Evolutionary conservation across 2,329 filamentous ascomycete species (phyloP).

Genomic region (Paraphoma chrysanthemicola): DNA sequence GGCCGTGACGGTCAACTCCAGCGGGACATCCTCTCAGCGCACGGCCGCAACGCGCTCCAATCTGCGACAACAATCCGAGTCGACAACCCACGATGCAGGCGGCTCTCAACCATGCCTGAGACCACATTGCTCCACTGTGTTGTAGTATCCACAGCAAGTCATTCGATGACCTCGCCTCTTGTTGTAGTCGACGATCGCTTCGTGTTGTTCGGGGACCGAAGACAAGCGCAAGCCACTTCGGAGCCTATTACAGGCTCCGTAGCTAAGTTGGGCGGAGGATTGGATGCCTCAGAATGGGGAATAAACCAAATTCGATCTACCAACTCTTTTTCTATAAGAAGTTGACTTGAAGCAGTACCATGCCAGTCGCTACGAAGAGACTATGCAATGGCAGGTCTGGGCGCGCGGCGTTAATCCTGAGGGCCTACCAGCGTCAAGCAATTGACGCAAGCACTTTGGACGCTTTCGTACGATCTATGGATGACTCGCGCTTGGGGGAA

Average conservation of each 20-base stretch:
- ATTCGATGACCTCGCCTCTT: neutral
- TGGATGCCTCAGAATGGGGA: neutral
- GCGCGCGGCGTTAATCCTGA: too few relatives aligned
- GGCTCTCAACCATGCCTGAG: neutral
- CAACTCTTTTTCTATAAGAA: neutral
- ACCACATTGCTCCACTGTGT: neutral
- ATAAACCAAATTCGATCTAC: neutral
- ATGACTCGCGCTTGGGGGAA: neutral
- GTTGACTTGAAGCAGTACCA: too few relatives aligned
- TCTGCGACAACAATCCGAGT: neutral
- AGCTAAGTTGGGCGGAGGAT: neutral
- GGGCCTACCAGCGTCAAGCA: too few relatives aligned
- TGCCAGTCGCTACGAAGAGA: too few relatives aligned
- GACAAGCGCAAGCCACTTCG: neutral
- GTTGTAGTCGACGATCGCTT: neutral
- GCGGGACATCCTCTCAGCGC: neutral
- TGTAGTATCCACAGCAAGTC: neutral
- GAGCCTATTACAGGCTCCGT: neutral
- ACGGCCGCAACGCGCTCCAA: neutral
- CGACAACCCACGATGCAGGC: neutral
- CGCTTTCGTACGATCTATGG: too few relatives aligned
- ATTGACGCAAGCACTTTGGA: too few relatives aligned
- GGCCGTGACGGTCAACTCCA: neutral
- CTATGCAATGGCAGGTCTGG: too few relatives aligned
- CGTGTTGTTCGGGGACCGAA: slow-evolving; percentile 25